Percentiles rank a stretch among this genome's conserved stretches.
These are phyloP conservation scores for Sarocladiaceae sp. DNA, from an alignment of 2,329 filamentous ascomycete species.

Conservation along the genomic window DNA sequence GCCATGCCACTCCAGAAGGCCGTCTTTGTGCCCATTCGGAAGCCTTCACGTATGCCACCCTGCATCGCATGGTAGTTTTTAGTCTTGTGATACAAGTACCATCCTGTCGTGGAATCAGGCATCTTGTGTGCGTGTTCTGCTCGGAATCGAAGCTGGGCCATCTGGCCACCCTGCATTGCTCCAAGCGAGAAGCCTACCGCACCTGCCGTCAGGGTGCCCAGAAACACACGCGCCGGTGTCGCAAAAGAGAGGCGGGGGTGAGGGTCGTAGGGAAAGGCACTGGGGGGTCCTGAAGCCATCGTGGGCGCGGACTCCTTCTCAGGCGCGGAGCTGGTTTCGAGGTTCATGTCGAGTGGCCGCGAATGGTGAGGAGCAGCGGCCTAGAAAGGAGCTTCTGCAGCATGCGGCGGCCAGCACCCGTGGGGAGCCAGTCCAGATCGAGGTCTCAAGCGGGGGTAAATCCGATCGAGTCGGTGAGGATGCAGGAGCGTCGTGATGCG, in stretches of 20 bases:
- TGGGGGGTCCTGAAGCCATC: conserved; percentile 14
- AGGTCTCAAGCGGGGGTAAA: background rate
- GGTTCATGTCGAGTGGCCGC: too few species aligned
- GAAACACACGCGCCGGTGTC: conserved; percentile 57
- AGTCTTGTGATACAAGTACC: conserved; percentile 98
- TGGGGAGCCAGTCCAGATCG: conserved; percentile 4
- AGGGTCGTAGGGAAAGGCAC: conserved; percentile 21
- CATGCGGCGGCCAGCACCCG: conserved; percentile 3
- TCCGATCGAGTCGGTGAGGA: conserved; percentile 6
- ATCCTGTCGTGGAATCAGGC: conserved; percentile 73
- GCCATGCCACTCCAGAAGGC: conserved; percentile 70
- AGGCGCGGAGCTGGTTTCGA: too few species aligned
- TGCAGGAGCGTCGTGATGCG: conserved; percentile 6
- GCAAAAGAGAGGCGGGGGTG: conserved; percentile 54
- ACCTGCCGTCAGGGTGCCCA: conserved; percentile 58
- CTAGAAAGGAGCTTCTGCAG: conserved; percentile 1
- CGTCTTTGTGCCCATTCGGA: conserved; percentile 66
- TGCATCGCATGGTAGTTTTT: conserved; percentile 88
- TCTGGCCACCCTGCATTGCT: conserved; percentile 63
- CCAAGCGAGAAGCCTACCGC: conserved; percentile 66
- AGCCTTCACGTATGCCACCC: conserved; percentile 70
- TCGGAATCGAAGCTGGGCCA: conserved; percentile 75
- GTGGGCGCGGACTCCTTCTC: conserved; percentile 9
- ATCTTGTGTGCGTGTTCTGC: conserved; percentile 95
- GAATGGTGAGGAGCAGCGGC: too few species aligned